Base-by-base conservation (phyloP, 2,329 filamentous ascomycete species). In the Trichoderma breve region DNA sequence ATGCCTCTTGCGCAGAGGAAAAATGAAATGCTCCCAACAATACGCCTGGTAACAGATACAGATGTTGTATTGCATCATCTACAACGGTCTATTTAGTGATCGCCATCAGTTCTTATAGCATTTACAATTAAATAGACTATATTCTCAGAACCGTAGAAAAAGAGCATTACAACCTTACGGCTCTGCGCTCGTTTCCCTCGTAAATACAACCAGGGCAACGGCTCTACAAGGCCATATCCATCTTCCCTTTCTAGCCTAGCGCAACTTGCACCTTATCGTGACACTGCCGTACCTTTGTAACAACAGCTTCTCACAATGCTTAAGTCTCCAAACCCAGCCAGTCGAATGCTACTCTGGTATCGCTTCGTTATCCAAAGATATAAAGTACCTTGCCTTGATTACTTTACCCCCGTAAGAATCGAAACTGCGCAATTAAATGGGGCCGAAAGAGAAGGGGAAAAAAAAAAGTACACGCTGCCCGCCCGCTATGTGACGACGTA, bases 401-500 rank as follows among this genome's bases (percentile, higher is more conserved):
- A 43, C 39, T 24, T n/a, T 26, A 43, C 24, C 34, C n/a, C 14
- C 1, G 57, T 65, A 65, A 9, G 5, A 65, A 34, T 65, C 18
- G 3, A 18, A 53, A 18, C 11, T 6, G 11, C 24, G 6, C 1
- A 57, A 43, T 43, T 30, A 43, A 15, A 21, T 36, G 53, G 11
- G 6, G 24, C 34, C 9, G 1, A 8, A 47, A 32, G 6, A 47
- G 11, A 8, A 5, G 28, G 36, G 6, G 12, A 34, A 9, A 6
- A 9, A 43, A 6, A 26, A 28, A 11, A 43, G 11, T 51, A 18
- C 26, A 61, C 15, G 55, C 28, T 24, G 6, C n/a, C 28, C 15
- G 26, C 28, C 26, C 55, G 55, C n/a, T 61, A 51, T 60, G 55
- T 34, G 36, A 47, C 66, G 66, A 69, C 55, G 66, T 69, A 69